Evolutionary conservation across 345 rosid species (phyloP).

Genomic region (Corymbia maculata): DNA sequence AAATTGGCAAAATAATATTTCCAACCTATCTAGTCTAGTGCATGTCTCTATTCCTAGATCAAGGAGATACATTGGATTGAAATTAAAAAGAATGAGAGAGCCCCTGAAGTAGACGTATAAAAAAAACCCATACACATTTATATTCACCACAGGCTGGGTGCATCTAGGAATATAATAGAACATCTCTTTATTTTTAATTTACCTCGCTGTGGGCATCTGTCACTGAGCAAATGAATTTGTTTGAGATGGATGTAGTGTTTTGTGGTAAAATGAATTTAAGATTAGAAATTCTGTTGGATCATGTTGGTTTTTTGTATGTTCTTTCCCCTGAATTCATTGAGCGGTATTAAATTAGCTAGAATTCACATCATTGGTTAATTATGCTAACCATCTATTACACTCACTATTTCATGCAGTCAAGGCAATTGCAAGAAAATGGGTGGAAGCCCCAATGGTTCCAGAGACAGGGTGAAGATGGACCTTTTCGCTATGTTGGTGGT

Average conservation of each 20-base stretch:
- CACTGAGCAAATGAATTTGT: not conserved
- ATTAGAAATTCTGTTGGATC: not conserved
- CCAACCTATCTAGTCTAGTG: not conserved
- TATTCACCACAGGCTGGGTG: not conserved
- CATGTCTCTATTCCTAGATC: not conserved
- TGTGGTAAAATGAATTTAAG: not conserved
- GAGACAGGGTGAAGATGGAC: constrained; percentile 42
- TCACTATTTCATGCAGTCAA: constrained; percentile 37
- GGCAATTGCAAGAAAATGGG: constrained; percentile 81
- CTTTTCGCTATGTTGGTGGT: constrained; percentile 67
- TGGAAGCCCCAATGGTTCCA: constrained; percentile 92
- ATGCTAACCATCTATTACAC: not conserved
- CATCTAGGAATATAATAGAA: not conserved
- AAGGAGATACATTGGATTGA: not conserved
- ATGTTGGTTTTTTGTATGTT: not conserved
- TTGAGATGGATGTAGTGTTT: not conserved
- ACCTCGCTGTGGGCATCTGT: not conserved
- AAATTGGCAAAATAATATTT: not conserved
- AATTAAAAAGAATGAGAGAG: not conserved
- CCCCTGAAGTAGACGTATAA: not conserved
- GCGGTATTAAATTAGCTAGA: not conserved
- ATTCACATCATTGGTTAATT: not conserved
- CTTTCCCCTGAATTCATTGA: not conserved
- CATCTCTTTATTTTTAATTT: not conserved
- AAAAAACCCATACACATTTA: not conserved